Conservation (phyloP, 345 rosid genomes). For the Populus pruinosa region DNA sequence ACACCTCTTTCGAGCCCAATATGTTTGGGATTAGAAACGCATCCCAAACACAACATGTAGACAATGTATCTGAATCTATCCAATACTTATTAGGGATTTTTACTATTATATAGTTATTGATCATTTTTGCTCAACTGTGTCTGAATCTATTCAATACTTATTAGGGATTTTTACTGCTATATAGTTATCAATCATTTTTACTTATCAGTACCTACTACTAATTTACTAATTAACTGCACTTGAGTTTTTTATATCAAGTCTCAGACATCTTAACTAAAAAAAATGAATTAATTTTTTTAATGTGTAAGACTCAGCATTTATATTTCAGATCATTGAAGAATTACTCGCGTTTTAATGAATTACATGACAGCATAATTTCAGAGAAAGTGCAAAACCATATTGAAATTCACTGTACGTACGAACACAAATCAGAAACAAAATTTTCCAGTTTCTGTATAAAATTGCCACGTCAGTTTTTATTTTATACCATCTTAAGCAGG, state of each 20-base stretch:
- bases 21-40: rapidly evolving
- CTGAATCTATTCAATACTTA: too few relatives aligned
- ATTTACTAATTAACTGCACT: too few relatives aligned
- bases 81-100: too few relatives aligned
- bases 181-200: too few relatives aligned
- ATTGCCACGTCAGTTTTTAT: background rate
- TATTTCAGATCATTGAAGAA: background rate
- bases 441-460: background rate
- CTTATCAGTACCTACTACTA: too few relatives aligned
- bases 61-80: rapidly evolving
- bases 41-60: rapidly evolving
- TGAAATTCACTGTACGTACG: background rate
- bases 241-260: too few relatives aligned
- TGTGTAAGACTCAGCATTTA: too few relatives aligned
- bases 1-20: rapidly evolving
- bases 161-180: too few relatives aligned
- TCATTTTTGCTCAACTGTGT: too few relatives aligned
- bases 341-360: background rate
- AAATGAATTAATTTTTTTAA: too few relatives aligned
- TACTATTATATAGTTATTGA: too few relatives aligned
- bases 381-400: background rate
- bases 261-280: too few relatives aligned
- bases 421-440: background rate
- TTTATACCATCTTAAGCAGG: background rate
- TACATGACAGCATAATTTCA: background rate